Conservation (phyloP, 192 early-diverging fungal species). For the Coemansia sp. region DNA sequence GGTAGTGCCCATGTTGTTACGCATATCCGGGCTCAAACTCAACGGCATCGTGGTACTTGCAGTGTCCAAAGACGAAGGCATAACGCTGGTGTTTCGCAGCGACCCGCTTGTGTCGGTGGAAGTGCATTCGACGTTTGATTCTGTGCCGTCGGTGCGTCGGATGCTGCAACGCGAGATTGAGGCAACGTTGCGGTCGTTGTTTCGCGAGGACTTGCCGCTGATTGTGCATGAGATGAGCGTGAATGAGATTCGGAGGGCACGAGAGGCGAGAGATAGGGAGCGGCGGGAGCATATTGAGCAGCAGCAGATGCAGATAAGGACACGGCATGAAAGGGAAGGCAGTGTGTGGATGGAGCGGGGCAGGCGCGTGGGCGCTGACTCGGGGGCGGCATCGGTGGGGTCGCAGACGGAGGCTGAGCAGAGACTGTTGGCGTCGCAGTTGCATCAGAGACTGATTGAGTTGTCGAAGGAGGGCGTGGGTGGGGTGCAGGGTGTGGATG, state of each 20-base stretch:
- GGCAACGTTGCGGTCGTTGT: constrained; percentile 80
- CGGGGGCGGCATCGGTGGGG: constrained; percentile 29
- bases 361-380: constrained; percentile 5
- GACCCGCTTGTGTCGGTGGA: constrained; percentile 92
- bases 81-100: constrained; percentile 96
- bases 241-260: constrained; percentile 43
- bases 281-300: constrained; percentile 63
- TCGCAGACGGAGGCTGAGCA: constrained; percentile 31
- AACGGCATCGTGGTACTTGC: constrained; percentile 92
- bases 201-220: constrained; percentile 89
- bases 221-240: constrained; percentile 89
- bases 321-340: constrained; percentile 23
- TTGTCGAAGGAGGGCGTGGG: constrained; percentile 14
- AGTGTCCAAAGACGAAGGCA: constrained; percentile 89
- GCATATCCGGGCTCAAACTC: constrained; percentile 85
- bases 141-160: constrained; percentile 78
- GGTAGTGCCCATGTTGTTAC: constrained; percentile 92
- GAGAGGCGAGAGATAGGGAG: constrained; percentile 31
- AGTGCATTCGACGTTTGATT: constrained; percentile 97
- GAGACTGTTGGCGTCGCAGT: constrained; percentile 44
- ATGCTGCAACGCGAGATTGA: constrained; percentile 93
- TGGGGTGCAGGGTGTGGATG: neutral
- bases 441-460: constrained; percentile 46
- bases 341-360: constrained; percentile 13
- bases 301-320: constrained; percentile 53